These are phyloP conservation scores for Tolypocladium pustulatum DNA, from an alignment of 2,329 filamentous ascomycete genomes.

Conservation along the genomic window DNA sequence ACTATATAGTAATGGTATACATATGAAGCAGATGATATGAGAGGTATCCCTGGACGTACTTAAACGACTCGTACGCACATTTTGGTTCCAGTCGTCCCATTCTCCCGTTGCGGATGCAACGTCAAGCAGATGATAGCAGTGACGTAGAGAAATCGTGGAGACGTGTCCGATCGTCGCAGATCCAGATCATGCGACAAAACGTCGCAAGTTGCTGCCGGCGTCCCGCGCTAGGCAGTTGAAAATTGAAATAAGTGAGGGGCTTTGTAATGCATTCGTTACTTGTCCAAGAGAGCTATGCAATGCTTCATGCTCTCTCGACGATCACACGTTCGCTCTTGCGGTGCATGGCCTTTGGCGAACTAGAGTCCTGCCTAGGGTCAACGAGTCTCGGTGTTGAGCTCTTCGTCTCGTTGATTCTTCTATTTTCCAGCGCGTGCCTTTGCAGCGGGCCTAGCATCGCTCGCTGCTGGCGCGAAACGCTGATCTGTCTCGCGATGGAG, in stretches of 20 bases:
- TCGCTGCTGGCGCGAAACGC: conserved; percentile 50
- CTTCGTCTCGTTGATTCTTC: conserved; percentile 23
- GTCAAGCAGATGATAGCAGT: not conserved
- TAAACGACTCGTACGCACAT: not conserved
- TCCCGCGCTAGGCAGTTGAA: not conserved
- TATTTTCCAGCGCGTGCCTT: conserved; percentile 7
- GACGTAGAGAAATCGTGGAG: not conserved
- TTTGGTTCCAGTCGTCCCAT: not conserved
- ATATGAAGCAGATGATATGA: not conserved
- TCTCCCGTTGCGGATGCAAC: no score
- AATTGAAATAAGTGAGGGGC: not conserved
- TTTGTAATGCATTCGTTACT: not conserved
- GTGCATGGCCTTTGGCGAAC: conserved; percentile 24
- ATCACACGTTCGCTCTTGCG: conserved; percentile 44
- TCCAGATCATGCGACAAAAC: not conserved
- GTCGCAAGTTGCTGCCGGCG: not conserved
- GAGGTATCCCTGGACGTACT: not conserved
- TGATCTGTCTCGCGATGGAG: conserved; percentile 59
- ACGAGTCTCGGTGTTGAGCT: conserved; percentile 36
- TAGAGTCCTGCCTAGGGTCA: conserved; percentile 18
- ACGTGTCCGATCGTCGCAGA: not conserved
- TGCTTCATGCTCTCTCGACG: conserved; percentile 31
- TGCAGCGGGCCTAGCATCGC: conserved; percentile 47
- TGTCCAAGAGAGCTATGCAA: not conserved
- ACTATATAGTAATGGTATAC: not conserved